Evolutionary conservation across 2,329 filamentous ascomycete species (phyloP), one percentile per base, ranked within the genome.

Genomic region (Claviceps monticola): DNA sequence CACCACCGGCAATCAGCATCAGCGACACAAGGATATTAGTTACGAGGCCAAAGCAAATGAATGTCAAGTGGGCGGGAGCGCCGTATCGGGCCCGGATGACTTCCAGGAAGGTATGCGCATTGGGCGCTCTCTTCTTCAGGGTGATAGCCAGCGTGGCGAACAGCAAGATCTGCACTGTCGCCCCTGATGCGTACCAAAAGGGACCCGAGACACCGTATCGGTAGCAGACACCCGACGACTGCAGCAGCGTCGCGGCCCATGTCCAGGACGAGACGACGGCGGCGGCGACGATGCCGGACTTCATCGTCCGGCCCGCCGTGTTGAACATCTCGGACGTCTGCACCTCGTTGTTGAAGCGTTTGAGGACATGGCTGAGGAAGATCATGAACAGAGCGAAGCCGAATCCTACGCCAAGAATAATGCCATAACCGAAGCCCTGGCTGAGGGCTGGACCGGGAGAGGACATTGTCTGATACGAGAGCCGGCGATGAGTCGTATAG

Each of bases 231-330:
- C 82, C 79, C 1, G 86, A 83, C 1, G 80, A 86, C 62, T 93
- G 87, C 2, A 93, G 74, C 1, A 91, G 72, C 0, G 87, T 93
- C 21, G 87, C 88, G 0, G 88, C 88, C 88, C 88, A 95, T 0
- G 89, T 95, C 89, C 90, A 95, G 5, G 84, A 89, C 16, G 85
- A 90, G 3, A 95, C 88, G n/a, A 95, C 89, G 16, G 88, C 89
- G 5, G 87, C 86, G 11, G 87, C 86, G 0, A 95, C 88, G 14
- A 95, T 74, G 44, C 89, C 90, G 8, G 87, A 89, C 64, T 95
- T 95, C 58, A 95, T 87, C 1, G 86, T 89, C 55, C 90, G 76
- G 17, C 88, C 88, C 48, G 89, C 89, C 0, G 89, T 95, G 56
- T 79, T 89, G 74, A 95, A 95, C 80, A 89, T 93, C 70, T 95